Conservation (phyloP, 2,329 filamentous ascomycete species). For the Hypoxylon sp. region DNA sequence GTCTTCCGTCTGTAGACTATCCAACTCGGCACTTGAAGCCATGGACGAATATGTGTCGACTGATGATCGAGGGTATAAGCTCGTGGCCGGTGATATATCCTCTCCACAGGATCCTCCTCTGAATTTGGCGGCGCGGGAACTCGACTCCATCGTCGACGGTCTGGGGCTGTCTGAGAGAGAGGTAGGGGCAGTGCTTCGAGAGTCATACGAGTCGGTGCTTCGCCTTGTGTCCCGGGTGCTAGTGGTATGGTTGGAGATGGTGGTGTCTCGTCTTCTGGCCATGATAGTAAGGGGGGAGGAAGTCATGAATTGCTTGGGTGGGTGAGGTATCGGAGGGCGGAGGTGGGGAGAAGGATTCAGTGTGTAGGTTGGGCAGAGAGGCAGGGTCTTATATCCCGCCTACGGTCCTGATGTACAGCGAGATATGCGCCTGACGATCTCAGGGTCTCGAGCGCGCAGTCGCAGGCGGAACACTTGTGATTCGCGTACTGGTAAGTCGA, state of each 20-base stretch:
- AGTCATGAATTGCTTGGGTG: conserved; percentile 32
- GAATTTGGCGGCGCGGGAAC: conserved; percentile 30
- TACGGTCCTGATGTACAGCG: conserved; percentile 5
- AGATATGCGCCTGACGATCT: conserved; percentile 34
- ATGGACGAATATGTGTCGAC: conserved; percentile 82
- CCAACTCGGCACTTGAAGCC: conserved; percentile 66
- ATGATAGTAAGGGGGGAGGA: conserved; percentile 45
- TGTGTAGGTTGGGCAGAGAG: conserved; percentile 20
- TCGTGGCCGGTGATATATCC: conserved; percentile 53
- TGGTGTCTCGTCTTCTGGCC: conserved; percentile 47
- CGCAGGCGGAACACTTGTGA: conserved; percentile 35
- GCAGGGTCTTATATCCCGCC: conserved; percentile 39
- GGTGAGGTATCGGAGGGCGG: conserved; percentile 23
- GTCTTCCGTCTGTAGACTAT: conserved; percentile 48
- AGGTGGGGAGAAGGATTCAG: conserved; percentile 4
- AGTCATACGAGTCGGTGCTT: conserved; percentile 56
- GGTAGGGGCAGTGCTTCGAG: conserved; percentile 57
- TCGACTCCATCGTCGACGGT: conserved; percentile 49
- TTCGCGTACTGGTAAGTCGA: conserved; percentile 39
- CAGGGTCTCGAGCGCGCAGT: conserved; percentile 38
- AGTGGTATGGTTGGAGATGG: conserved; percentile 48
- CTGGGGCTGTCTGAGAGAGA: conserved; percentile 54
- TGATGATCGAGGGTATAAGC: conserved; percentile 64
- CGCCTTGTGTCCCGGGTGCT: conserved; percentile 51
- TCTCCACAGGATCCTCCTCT: conserved; percentile 39